A percentile compares a stretch with the other conserved stretches of the same genome.
phyloP scores from a whole-genome alignment of 768 basidiomycete species.

The Boletus eberwhitei region DNA sequence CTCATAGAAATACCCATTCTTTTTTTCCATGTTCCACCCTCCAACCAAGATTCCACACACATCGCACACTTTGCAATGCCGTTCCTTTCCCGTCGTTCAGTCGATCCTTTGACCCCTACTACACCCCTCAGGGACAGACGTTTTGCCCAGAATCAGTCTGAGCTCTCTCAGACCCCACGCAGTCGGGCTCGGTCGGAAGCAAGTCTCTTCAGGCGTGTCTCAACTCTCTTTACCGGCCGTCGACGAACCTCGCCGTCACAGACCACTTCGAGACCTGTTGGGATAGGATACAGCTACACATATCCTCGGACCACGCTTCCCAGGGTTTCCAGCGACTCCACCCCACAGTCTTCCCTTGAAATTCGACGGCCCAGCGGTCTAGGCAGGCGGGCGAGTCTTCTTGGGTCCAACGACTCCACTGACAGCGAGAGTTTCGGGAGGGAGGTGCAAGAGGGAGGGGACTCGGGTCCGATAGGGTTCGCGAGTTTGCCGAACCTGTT shows the following conservation, averaged over 20 bases:
- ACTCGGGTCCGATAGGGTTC: conserved; percentile 1
- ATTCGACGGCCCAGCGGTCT: conserved; percentile 32
- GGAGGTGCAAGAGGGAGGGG: neutral
- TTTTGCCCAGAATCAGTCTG: neutral
- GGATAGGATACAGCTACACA: conserved; percentile 18
- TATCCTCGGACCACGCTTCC: conserved; percentile 13
- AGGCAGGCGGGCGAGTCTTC: conserved; percentile 28
- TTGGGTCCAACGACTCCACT: conserved; percentile 16
- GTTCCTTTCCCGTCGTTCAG: conserved; percentile 30
- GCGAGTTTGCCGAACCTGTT: conserved; percentile 22
- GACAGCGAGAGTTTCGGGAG: conserved; percentile 6
- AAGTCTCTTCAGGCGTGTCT: conserved; percentile 28
- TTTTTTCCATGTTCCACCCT: conserved; percentile 17
- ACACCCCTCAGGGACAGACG: conserved; percentile 1
- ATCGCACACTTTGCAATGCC: conserved; percentile 15
- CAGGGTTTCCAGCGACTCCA: conserved; percentile 22
- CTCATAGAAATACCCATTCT: neutral
- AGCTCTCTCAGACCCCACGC: conserved; percentile 11
- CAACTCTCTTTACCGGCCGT: conserved; percentile 24
- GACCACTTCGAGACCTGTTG: neutral
- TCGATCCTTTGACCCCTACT: conserved; percentile 18
- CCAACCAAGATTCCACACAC: neutral
- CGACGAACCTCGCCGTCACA: conserved; percentile 15
- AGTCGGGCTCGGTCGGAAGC: conserved; percentile 25
- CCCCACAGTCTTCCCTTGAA: conserved; percentile 26